These are phyloP conservation scores for Pichia inconspicua DNA, from an alignment of 1,139 yeast species.

Conservation along the genomic window DNA sequence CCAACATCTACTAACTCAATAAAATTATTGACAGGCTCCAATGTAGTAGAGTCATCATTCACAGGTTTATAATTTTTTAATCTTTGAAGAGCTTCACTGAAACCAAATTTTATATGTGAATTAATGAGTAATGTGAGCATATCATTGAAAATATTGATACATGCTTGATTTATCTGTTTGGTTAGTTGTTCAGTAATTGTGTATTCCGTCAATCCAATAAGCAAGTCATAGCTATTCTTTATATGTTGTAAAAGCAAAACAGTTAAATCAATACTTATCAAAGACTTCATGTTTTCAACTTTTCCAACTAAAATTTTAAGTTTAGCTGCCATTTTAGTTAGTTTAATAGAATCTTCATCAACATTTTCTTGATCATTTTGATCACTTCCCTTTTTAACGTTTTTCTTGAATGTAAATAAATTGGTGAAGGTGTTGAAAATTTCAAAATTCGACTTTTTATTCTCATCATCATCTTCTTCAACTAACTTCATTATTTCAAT, in stretches of 20 bases:
- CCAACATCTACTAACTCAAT: slow-evolving; percentile 89
- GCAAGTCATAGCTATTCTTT: slow-evolving; percentile 33
- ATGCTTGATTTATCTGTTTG: slow-evolving; percentile 20
- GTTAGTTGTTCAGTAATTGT: slow-evolving; percentile 26
- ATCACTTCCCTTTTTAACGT: slow-evolving; percentile 28
- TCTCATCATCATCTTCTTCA: slow-evolving; percentile 19
- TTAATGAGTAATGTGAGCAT: slow-evolving; percentile 59
- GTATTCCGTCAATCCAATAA: slow-evolving; percentile 27
- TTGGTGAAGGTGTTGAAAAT: slow-evolving; percentile 44
- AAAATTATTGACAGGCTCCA: slow-evolving; percentile 79
- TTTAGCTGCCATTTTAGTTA: slow-evolving; percentile 41
- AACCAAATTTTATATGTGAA: slow-evolving; percentile 72
- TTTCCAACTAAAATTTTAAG: slow-evolving; percentile 41
- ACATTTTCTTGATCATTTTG: background rate
- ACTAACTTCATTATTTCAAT: slow-evolving; percentile 26
- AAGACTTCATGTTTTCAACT: slow-evolving; percentile 35
- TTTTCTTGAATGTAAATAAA: slow-evolving; percentile 36
- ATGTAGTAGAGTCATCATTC: slow-evolving; percentile 22
- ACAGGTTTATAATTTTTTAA: slow-evolving; percentile 65
- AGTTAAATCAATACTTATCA: slow-evolving; percentile 40
- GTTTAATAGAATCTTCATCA: slow-evolving; percentile 15
- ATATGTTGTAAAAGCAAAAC: slow-evolving; percentile 37
- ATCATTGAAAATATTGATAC: slow-evolving; percentile 55
- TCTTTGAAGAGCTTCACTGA: slow-evolving; percentile 67
- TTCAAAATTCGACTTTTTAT: slow-evolving; percentile 22